Percentiles rank a stretch among this genome's conserved stretches.
Evolutionary conservation across 208 protist genomes (phyloP).

Genomic region (Crithidia bombi): DNA sequence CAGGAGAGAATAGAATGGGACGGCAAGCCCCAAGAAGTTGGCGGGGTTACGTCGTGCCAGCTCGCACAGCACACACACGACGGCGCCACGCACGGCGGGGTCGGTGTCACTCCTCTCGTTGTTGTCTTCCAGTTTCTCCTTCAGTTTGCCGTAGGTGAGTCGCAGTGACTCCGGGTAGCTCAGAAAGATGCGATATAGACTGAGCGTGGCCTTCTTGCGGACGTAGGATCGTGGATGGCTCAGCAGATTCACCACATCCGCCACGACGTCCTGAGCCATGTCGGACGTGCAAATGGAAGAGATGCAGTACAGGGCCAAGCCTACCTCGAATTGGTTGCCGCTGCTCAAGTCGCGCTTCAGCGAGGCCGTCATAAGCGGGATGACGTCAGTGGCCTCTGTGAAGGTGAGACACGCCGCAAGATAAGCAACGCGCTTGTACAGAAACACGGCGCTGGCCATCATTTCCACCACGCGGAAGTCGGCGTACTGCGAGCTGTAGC

Average conservation of each 20-base stretch:
- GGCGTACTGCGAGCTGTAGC: constrained; percentile 96
- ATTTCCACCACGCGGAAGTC: constrained; percentile 97
- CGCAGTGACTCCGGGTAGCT: constrained; percentile 97
- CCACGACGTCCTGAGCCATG: constrained; percentile 95
- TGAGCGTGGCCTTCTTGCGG: constrained; percentile 95
- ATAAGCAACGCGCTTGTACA: constrained; percentile 94
- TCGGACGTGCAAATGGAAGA: constrained; percentile 96
- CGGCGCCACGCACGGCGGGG: constrained; percentile 91
- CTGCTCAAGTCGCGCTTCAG: constrained; percentile 97
- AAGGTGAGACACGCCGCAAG: constrained; percentile 96
- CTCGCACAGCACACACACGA: constrained; percentile 99
- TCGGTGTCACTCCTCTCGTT: constrained; percentile 86
- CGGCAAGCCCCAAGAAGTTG: constrained; percentile 97
- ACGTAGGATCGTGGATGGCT: constrained; percentile 92
- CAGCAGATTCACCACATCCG: constrained; percentile 95
- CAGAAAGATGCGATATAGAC: constrained; percentile 97
- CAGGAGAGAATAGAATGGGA: constrained; percentile 97
- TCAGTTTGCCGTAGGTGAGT: constrained; percentile 95
- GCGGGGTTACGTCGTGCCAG: constrained; percentile 97
- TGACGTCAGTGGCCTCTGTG: constrained; percentile 95
- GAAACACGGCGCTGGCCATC: constrained; percentile 89
- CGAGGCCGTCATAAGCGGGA: constrained; percentile 96
- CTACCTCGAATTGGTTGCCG: constrained; percentile 95
- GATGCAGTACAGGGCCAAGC: constrained; percentile 96
- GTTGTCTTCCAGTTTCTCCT: constrained; percentile 96